Evolutionary conservation across 164 flowering plant species (phyloP).

Genomic region (Vitis amurensis): DNA sequence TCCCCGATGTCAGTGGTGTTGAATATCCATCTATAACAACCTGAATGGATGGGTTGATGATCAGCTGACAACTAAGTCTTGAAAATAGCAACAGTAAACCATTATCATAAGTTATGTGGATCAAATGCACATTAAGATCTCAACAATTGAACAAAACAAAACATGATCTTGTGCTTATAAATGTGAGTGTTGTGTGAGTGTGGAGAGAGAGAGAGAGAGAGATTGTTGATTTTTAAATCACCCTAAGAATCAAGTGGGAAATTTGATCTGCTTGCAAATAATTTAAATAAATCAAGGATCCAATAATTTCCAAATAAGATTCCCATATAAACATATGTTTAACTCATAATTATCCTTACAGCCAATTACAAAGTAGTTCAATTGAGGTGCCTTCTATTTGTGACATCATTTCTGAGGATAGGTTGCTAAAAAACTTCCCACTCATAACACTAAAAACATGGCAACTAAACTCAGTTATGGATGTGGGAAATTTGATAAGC

Average conservation of each 20-base stretch:
- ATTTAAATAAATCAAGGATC: background rate
- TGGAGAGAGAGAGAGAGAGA: background rate
- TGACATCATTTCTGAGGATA: background rate
- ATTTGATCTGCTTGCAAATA: background rate
- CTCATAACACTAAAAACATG: background rate
- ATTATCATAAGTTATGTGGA: background rate
- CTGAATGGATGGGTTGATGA: slow-evolving; percentile 34
- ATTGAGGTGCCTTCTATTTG: background rate
- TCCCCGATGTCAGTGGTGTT: slow-evolving; percentile 92
- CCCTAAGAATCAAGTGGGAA: background rate
- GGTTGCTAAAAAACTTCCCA: background rate
- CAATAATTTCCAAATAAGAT: background rate
- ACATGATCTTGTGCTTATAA: background rate
- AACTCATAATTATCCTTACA: background rate
- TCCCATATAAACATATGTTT: background rate
- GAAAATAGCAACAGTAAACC: background rate
- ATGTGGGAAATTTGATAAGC: background rate
- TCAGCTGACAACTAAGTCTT: background rate
- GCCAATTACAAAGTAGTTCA: background rate
- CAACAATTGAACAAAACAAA: background rate
- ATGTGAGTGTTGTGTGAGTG: background rate
- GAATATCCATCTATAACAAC: slow-evolving; percentile 93
- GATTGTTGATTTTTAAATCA: background rate
- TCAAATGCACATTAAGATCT: background rate
- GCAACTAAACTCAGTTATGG: background rate